phyloP scores from a whole-genome alignment of 176 grass and related monocot genomes.

The Raddia distichophylla region DNA sequence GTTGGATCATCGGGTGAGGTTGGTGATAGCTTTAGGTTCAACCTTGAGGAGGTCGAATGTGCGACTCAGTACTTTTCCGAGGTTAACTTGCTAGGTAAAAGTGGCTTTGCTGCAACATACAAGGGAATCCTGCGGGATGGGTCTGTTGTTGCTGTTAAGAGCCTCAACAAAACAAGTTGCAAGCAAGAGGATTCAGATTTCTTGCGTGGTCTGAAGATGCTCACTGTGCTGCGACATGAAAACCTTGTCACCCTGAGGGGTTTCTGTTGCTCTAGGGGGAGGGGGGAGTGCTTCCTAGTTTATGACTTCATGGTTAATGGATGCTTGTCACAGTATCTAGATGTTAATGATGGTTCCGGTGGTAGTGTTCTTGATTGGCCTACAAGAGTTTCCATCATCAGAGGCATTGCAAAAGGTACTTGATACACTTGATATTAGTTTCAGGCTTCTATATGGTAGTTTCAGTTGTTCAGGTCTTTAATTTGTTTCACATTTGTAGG shows the following conservation, averaged over 20 bases:
- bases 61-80: slow-evolving; percentile 97
- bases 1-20: slow-evolving; percentile 70
- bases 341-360: slow-evolving; percentile 46
- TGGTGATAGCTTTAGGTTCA: slow-evolving; percentile 79
- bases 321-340: slow-evolving; percentile 64
- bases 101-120: slow-evolving; percentile 74
- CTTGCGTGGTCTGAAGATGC: slow-evolving; percentile 80
- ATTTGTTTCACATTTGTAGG: slow-evolving; percentile 43
- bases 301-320: slow-evolving; percentile 87
- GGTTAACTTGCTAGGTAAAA: slow-evolving; percentile 88
- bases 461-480: neutral
- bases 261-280: slow-evolving; percentile 87
- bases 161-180: slow-evolving; percentile 92
- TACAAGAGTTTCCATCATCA: slow-evolving; percentile 79
- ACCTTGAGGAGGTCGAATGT: slow-evolving; percentile 94
- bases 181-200: slow-evolving; percentile 95
- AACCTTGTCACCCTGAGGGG: slow-evolving; percentile 83
- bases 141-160: slow-evolving; percentile 71
- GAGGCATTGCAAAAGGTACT: slow-evolving; percentile 85
- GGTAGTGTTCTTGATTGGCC: slow-evolving; percentile 78
- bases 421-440: neutral
- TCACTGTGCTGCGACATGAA: slow-evolving; percentile 74
- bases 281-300: slow-evolving; percentile 89
- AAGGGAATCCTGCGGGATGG: slow-evolving; percentile 87
- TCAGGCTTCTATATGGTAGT: neutral